Percentiles rank a stretch among this genome's conserved stretches.
Evolutionary conservation across 148 eudicot genomes (phyloP).

Genomic region (Rhododendron williamsianum): DNA sequence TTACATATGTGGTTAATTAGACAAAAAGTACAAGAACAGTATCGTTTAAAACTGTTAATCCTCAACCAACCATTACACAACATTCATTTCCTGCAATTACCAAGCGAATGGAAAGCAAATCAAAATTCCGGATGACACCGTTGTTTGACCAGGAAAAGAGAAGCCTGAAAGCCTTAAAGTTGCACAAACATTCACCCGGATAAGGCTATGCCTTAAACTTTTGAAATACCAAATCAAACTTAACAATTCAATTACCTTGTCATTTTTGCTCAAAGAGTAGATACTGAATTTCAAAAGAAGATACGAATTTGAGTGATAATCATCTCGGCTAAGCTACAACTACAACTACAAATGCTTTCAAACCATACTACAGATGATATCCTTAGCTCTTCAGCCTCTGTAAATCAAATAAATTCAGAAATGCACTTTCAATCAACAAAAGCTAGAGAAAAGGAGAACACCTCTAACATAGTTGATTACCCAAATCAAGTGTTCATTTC

Average conservation of each 20-base stretch:
- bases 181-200: background rate
- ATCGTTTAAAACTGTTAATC: background rate
- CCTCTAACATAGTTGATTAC: background rate
- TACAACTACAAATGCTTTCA: background rate
- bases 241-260: background rate
- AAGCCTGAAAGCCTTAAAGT: background rate
- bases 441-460: background rate
- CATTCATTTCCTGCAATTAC: background rate
- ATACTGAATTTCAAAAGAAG: background rate
- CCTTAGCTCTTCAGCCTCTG: background rate
- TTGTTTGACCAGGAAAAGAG: background rate
- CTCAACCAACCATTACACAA: background rate
- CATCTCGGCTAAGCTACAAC: background rate
- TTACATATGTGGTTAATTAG: background rate
- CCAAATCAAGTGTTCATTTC: background rate
- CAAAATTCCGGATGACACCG: background rate
- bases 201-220: background rate
- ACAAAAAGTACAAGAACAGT: slow-evolving; percentile 4
- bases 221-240: background rate
- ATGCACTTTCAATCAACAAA: background rate
- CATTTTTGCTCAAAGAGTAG: background rate
- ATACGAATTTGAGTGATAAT: background rate
- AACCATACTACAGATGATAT: background rate
- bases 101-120: background rate
- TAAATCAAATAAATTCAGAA: background rate